Evolutionary conservation across 345 rosid genomes (phyloP), one percentile per base, ranked within the genome.

Genomic region (Isatis tinctoria): DNA sequence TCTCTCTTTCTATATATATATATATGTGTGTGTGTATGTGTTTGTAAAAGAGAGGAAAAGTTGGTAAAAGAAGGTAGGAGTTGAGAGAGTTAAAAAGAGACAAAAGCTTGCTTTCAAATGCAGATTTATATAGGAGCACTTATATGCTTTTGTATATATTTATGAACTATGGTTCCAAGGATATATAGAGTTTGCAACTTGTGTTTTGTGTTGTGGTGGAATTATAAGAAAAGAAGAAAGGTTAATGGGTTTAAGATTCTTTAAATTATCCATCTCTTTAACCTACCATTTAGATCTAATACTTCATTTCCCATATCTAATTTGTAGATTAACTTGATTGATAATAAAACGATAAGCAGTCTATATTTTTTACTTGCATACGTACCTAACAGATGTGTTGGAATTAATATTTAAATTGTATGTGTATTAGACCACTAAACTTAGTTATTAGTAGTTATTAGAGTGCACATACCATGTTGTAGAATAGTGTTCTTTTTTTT

Each of bases 81-180:
- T 77, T 58, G 13, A 54, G 56, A 61, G 73, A 72, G 77, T 72
- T 77, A 49, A 72, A 77, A 77, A 77, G 69, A 77, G 77, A 77
- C 77, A 77, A 77, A 77, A 60, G 67, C 49, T 77, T 77, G 81
- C 77, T 72, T 77, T 77, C 81, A 72, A 41, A 72, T 72, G 64
- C 72, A 71, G 67, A 77, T 47, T 56, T 58, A 58, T 65, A 52
- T 77, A 70, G 80, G 54, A 62, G 66, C 44, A 69, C 56, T 52
- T 17, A 11, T 30, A 37, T 75, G 70, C 54, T 43, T 67, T 67
- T 67, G 36, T 64, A n/a, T 66, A 14, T 65, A 35, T 32, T n/a
- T n/a, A n/a, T n/a, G n/a, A n/a, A n/a, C 28, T 47, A 63, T 58
- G 17, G 44, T 65, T 54, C 65, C 27, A 28, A 57, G 39, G 60